Percentiles rank a stretch among this genome's conserved stretches.
Conservation (phyloP, 2,329 filamentous ascomycete species). For the Sarocladium strictum region DNA sequence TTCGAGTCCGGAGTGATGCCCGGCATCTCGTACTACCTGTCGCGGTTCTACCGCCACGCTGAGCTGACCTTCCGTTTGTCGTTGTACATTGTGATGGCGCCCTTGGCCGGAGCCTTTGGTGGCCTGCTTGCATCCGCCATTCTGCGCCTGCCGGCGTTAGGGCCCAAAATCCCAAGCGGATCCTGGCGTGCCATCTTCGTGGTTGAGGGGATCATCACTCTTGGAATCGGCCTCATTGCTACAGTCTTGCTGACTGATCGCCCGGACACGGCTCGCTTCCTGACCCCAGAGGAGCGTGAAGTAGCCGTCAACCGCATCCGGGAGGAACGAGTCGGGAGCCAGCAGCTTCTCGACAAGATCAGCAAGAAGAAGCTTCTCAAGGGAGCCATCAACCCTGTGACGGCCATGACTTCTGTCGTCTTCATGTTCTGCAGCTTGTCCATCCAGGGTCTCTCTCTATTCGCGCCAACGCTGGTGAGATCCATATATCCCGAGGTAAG, state of each 20-base stretch:
- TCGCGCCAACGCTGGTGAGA: constrained; percentile 61
- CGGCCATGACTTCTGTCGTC: constrained; percentile 48
- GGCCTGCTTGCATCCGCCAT: constrained; percentile 62
- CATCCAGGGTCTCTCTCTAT: constrained; percentile 65
- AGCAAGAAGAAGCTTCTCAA: constrained; percentile 51
- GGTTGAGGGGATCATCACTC: constrained; percentile 58
- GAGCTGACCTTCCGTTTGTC: constrained; percentile 63
- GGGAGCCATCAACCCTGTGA: constrained; percentile 59
- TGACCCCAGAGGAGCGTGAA: constrained; percentile 58
- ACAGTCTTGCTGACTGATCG: constrained; percentile 65
- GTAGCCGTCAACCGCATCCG: constrained; percentile 62
- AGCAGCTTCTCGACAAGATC: constrained; percentile 57
- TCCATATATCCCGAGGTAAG: constrained; percentile 56
- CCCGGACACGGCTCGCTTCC: constrained; percentile 62
- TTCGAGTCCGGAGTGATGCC: constrained; percentile 72
- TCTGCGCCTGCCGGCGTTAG: constrained; percentile 53
- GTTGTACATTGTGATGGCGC: constrained; percentile 65
- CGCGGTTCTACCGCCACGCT: constrained; percentile 63
- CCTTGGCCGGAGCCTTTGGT: constrained; percentile 65
- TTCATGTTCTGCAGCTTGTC: constrained; percentile 65
- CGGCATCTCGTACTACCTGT: constrained; percentile 68
- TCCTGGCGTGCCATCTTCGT: constrained; percentile 67
- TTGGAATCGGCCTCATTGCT: constrained; percentile 47
- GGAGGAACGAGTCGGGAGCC: constrained; percentile 58
- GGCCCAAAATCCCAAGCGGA: constrained; percentile 32